phyloP scores from a whole-genome alignment of 768 basidiomycete genomes.

The Hygrocybe coccinea region DNA sequence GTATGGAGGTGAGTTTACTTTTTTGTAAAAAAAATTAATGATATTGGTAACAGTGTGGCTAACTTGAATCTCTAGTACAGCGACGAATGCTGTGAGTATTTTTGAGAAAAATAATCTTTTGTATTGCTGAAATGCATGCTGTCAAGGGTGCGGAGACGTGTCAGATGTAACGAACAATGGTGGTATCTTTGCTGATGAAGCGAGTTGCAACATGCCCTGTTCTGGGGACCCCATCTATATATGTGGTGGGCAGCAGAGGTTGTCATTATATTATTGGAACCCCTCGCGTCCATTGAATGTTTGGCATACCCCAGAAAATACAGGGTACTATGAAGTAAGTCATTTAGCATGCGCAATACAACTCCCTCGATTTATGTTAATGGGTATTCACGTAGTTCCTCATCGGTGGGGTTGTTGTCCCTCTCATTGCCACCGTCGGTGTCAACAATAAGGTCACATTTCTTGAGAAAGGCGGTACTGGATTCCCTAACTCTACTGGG shows the following conservation, averaged over 20 bases:
- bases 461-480: constrained; percentile 51
- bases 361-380: constrained; percentile 6
- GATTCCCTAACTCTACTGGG: constrained; percentile 6
- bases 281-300: constrained; percentile 41
- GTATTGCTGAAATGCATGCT: not conserved
- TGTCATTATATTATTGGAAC: constrained; percentile 53
- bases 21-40: no score
- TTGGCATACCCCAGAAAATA: constrained; percentile 64
- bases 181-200: constrained; percentile 37
- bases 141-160: constrained; percentile 65
- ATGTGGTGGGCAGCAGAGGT: constrained; percentile 55
- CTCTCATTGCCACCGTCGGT: constrained; percentile 69
- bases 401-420: constrained; percentile 62
- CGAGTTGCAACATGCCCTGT: constrained; percentile 51
- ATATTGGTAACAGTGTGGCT: no score
- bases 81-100: constrained; percentile 64
- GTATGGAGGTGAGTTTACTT: constrained; percentile 44
- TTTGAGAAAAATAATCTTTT: not conserved
- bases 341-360: not conserved
- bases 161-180: constrained; percentile 44
- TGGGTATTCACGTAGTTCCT: constrained; percentile 6
- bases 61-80: constrained; percentile 34
- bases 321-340: constrained; percentile 64
- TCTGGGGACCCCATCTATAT: constrained; percentile 66
- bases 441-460: constrained; percentile 80